Evolutionary conservation across 192 early-diverging fungal species (phyloP), one percentile per base, ranked within the genome.

Genomic region (Helicostylum pulchrum): DNA sequence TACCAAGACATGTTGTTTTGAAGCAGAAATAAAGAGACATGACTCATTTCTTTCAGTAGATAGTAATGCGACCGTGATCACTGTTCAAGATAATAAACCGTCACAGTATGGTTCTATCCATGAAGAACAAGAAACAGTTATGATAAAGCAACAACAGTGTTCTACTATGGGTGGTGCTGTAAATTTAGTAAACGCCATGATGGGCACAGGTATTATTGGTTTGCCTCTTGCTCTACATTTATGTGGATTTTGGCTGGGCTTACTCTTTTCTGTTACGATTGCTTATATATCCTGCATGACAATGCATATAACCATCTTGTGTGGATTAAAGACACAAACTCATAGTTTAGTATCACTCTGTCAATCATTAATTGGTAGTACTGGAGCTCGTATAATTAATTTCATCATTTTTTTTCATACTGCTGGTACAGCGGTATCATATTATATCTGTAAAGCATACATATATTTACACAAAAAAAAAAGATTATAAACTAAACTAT

Each of bases 131-230:
- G 26, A 26, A 26, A 2, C 26, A 2, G 26, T 26, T 26, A 26
- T 26, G 2, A 26, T 26, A 26, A 26, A 26, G 2, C 26, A 26
- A 26, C 26, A 26, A 0, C 26, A 26, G 26, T 26, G 26, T 26
- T 26, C 57, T 42, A 45, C 42, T 2, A 43, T 59, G 4, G 57
- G 39, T 23, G 57, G 71, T 17, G 59, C 80, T 31, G 75, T 84
- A 68, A 86, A 84, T 65, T 75, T 88, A 54, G 77, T 87, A 26
- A 88, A 88, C 65, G 83, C 85, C 1, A 83, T 83, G n/a, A 80
- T 86, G 64, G 87, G 87, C 12, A 83, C 84, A 4, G 87, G 87
- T n/a, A 83, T 88, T 31, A 76, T 88, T 7, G 87, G 82, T 8
- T 74, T 88, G 17, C 81, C 87, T 11, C 82, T 84, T 53, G 83